Percentiles rank a stretch among this genome's conserved stretches.
Conservation (phyloP, 2,329 filamentous ascomycete species). For the Cladosporium phlei region DNA sequence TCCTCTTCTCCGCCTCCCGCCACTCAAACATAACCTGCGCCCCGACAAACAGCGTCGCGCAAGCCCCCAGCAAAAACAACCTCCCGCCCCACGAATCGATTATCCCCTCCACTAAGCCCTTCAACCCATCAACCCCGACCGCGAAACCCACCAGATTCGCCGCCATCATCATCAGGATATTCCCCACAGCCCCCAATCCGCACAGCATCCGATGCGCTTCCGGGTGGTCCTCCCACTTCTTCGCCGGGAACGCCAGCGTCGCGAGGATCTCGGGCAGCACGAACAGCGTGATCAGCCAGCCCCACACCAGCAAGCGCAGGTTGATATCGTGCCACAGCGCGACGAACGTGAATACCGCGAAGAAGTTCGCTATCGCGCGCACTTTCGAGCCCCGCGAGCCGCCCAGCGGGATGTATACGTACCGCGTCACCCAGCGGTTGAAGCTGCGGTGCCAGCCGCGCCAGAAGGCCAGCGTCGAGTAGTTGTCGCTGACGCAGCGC, state of each 20-base stretch:
- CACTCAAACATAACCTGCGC: slow-evolving; percentile 96
- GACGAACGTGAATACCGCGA: slow-evolving; percentile 90
- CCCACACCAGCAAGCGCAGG: slow-evolving; percentile 85
- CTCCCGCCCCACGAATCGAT: slow-evolving; percentile 70
- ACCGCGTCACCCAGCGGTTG: slow-evolving; percentile 91
- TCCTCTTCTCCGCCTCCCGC: slow-evolving; percentile 74
- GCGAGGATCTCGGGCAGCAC: slow-evolving; percentile 82
- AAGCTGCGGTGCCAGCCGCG: slow-evolving; percentile 92
- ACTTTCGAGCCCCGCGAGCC: slow-evolving; percentile 56
- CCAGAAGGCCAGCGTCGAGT: slow-evolving; percentile 88
- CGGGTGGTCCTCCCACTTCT: slow-evolving; percentile 64
- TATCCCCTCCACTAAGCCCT: slow-evolving; percentile 70
- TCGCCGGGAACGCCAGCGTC: slow-evolving; percentile 65
- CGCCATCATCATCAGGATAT: slow-evolving; percentile 90
- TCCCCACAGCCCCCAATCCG: slow-evolving; percentile 72
- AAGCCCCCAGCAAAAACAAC: slow-evolving; percentile 67
- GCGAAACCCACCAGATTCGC: slow-evolving; percentile 96
- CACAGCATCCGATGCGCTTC: slow-evolving; percentile 74
- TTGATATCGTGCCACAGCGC: slow-evolving; percentile 98
- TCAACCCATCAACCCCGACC: slow-evolving; percentile 80
- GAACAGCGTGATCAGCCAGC: slow-evolving; percentile 92
- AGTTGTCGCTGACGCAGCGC: slow-evolving; percentile 92
- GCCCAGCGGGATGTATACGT: slow-evolving; percentile 88
- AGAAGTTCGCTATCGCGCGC: slow-evolving; percentile 66
- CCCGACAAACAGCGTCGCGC: slow-evolving; percentile 72